A percentile compares a stretch with the other conserved stretches of the same genome.
Evolutionary conservation across 352 stramenopile species (phyloP).

Genomic region (Blastocystis sp.): DNA sequence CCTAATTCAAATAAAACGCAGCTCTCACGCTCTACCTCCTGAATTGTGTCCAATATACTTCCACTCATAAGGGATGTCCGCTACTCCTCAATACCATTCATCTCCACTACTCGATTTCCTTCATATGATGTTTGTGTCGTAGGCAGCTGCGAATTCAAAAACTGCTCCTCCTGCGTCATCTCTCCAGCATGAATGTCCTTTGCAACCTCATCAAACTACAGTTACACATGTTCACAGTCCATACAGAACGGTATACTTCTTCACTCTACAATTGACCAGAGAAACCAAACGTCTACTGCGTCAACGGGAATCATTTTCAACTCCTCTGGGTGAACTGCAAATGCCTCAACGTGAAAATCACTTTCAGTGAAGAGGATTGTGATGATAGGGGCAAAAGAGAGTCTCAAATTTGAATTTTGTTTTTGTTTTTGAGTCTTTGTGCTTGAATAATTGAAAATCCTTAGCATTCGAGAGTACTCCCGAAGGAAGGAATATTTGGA

Average conservation of each 20-base stretch:
- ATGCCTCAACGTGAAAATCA: too few relatives aligned
- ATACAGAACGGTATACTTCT: not conserved
- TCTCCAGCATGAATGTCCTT: not conserved
- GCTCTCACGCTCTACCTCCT: not conserved
- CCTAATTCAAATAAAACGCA: not conserved
- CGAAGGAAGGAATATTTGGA: too few relatives aligned
- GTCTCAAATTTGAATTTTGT: too few relatives aligned
- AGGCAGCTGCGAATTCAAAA: not conserved
- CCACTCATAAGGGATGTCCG: not conserved
- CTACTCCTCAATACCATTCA: not conserved
- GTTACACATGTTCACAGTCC: not conserved
- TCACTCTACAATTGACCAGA: too few relatives aligned
- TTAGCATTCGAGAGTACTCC: too few relatives aligned
- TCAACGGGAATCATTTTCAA: too few relatives aligned
- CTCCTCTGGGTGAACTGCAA: too few relatives aligned
- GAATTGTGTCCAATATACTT: not conserved
- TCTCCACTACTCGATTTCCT: not conserved
- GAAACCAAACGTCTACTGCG: too few relatives aligned
- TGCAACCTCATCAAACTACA: not conserved
- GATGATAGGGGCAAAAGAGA: too few relatives aligned
- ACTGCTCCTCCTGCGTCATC: not conserved
- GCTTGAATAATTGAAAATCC: too few relatives aligned
- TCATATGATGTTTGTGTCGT: not conserved
- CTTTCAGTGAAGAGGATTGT: too few relatives aligned
- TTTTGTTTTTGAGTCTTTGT: too few relatives aligned